Evolutionary conservation across 2,329 filamentous ascomycete genomes (phyloP).

Genomic region (Sporothrix curviconia): DNA sequence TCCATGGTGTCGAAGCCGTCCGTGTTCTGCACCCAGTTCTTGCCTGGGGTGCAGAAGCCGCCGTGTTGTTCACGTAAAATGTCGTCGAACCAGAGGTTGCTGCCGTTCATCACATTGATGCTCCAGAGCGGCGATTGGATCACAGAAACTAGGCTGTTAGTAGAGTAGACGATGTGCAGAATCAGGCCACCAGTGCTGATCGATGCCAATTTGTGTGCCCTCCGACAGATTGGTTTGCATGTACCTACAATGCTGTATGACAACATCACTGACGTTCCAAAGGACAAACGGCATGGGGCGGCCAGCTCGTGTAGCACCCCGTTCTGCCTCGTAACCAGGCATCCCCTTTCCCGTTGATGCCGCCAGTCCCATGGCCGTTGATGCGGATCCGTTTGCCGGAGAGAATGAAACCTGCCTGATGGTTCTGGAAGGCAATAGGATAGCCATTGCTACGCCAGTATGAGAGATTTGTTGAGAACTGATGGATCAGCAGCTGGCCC

Average conservation of each 20-base stretch:
- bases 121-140: constrained; percentile 46
- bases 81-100: constrained; percentile 44
- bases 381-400: constrained; percentile 44
- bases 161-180: neutral
- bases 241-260: constrained; percentile 38
- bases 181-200: too few species aligned
- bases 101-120: constrained; percentile 53
- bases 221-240: neutral
- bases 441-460: constrained; percentile 52
- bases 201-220: too few species aligned
- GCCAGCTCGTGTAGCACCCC: constrained; percentile 39
- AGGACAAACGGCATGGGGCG: constrained; percentile 53
- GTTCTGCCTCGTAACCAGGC: constrained; percentile 46
- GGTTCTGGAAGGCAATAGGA: constrained; percentile 48
- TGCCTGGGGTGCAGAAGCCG: constrained; percentile 43
- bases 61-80: constrained; percentile 45
- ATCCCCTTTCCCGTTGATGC: constrained; percentile 49
- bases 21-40: constrained; percentile 52
- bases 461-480: constrained; percentile 43
- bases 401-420: constrained; percentile 46
- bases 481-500: too few species aligned
- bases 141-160: constrained; percentile 33
- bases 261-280: constrained; percentile 50
- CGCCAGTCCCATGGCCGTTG: constrained; percentile 45
- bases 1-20: constrained; percentile 55